phyloP scores from a whole-genome alignment of 192 early-diverging fungal genomes.

The Allomyces macrogynus region DNA sequence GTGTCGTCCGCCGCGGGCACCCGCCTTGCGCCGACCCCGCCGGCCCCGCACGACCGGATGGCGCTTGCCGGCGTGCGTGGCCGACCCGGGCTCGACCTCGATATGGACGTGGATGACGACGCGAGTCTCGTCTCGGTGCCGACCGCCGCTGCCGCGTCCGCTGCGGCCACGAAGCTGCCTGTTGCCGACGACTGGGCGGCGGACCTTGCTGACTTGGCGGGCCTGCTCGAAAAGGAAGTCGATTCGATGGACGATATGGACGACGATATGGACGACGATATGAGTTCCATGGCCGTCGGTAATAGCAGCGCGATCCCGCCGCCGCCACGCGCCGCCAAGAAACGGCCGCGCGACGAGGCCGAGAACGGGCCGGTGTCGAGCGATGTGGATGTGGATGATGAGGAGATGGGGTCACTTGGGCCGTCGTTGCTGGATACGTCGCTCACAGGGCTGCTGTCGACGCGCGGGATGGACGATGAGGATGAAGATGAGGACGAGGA shows the following conservation, averaged over 20 bases:
- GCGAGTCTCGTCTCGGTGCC: too few species aligned
- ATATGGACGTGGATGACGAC: too few species aligned
- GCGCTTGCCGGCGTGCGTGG: too few species aligned
- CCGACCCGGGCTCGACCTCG: too few species aligned
- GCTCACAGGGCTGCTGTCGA: neutral
- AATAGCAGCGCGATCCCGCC: neutral
- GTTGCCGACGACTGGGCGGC: neutral
- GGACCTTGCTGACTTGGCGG: slow-evolving; percentile 17
- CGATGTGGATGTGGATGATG: slow-evolving; percentile 18
- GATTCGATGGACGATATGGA: slow-evolving; percentile 56
- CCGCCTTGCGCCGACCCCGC: too few species aligned
- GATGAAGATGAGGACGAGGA: slow-evolving; percentile 3
- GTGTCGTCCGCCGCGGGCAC: too few species aligned
- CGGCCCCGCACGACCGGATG: too few species aligned
- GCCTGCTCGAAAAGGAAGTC: slow-evolving; percentile 64
- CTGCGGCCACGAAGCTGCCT: too few species aligned
- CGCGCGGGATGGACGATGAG: slow-evolving; percentile 6
- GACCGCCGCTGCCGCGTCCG: too few species aligned
- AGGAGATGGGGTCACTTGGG: neutral
- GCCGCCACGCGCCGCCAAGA: slow-evolving; percentile 6
- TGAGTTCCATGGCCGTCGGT: neutral
- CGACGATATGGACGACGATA: slow-evolving; percentile 48
- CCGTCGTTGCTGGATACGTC: slow-evolving; percentile 1
- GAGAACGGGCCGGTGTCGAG: slow-evolving; percentile 17
- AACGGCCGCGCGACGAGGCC: slow-evolving; percentile 5